Evolutionary conservation across 306 rosid genomes (phyloP), one percentile per base, ranked within the genome.

Genomic region (Pterocarpus macrocarpus): DNA sequence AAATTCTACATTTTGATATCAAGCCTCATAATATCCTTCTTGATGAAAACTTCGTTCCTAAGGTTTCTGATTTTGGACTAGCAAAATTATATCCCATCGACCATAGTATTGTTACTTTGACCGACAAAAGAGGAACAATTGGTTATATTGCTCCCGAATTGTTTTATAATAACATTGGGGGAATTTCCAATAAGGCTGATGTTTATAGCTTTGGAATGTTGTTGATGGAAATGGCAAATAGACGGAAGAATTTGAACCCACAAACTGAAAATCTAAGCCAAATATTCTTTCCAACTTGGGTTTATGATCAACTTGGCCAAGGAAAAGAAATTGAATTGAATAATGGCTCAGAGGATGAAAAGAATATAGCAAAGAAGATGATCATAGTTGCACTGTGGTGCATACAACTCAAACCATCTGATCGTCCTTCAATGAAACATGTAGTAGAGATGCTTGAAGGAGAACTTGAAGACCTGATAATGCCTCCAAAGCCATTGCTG

Each of bases 341-440:
- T 16, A 50, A 36, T 64, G 73, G 11, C 0, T 4, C 13, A 0
- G 14, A 64, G 5, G 10, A 71, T 0, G 80, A 76, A 5, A 56
- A 28, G 35, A 41, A 47, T 13, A 14, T 50, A 28, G 67, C 14
- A 22, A 77, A 58, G 69, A 58, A 81, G 62, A 72, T 85, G 85
- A 13, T 76, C 34, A 28, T 71, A 8, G 65, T 71, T 8, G 83
- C 82, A 3, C 14, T 85, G 34, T 85, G 83, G 73, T 76, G 85
- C 69, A 81, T 76, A 70, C 67, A 85, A 0, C 17, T 81, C 34
- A 76, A 44, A 43, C 77, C 88, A 1, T 12, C 2, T 0, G 64
- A 85, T 7, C 77, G 85, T 30, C 88, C 85, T 77, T 55, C 74
- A 0, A 85, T 81, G 81, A 81, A 56, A 4, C 52, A 38, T 58